Evolutionary conservation across 257 asterid species (phyloP), one percentile per base, ranked within the genome.

Genomic region (Solanum appendiculatum): DNA sequence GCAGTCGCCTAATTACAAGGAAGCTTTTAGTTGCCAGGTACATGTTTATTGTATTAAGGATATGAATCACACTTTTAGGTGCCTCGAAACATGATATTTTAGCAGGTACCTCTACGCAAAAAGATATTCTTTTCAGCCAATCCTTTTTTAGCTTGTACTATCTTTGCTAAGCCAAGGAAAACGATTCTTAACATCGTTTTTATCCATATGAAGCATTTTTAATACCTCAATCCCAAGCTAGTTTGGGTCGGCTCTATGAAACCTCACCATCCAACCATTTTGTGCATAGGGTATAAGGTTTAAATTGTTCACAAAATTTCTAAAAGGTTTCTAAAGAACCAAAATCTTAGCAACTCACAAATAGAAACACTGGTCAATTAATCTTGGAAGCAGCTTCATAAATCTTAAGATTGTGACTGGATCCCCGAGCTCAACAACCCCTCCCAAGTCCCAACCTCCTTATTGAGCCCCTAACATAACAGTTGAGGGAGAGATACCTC

Each of bases 1-100:
- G 84, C 93, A 94, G 84, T 92, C 93, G 88, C 94, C 99, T 97
- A 88, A 85, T 73, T 72, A 58, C 87, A 84, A 78, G 39, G 10
- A 51, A 73, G 40, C 40, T 51, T 36, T 82, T 58, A 90, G 72
- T 63, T 44, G 23, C 37, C 23, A 21, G 33, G 56, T 14, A 56
- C 63, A 83, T 48, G 66, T 58, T 23, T 31, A 40, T 75, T 25
- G 44, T 39, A 74, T 64, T 51, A 39, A 75, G 64, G 39, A 78
- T 78, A 78, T 42, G 84, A 25, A 75, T 78, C 88, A 85, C 31
- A 37, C 56, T 42, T 42, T 40, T 25, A 3, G 33, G 56, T 58
- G 23, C 11, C 86, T 36, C 44, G 5, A 86, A 86, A 13, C 46
- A 54, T 56, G 56, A 85, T 63, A 44, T 51, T n/a, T n/a, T 81